A percentile compares a stretch with the other conserved stretches of the same genome.
Conservation (phyloP, 176 grass and related monocot genomes). For the Eremochloa ophiuroides region DNA sequence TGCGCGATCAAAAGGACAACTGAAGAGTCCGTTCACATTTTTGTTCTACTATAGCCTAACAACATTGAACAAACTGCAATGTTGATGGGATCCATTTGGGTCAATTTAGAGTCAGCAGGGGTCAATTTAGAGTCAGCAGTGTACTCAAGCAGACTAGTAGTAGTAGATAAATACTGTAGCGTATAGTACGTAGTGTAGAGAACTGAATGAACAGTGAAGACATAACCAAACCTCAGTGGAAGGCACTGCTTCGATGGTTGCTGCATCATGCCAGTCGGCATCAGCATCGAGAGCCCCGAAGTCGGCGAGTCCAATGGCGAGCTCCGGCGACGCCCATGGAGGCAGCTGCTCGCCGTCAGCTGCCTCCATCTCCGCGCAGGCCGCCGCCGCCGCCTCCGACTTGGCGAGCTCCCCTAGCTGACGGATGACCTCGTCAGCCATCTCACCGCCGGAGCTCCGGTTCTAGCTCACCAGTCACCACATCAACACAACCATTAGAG, state of each 20-base stretch:
- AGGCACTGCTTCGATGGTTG: constrained; percentile 26
- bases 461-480: constrained; percentile 22
- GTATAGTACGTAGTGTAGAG: too few species aligned
- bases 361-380: constrained; percentile 23
- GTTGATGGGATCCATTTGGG: not conserved
- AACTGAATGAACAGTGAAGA: not conserved
- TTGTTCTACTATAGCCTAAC: not conserved
- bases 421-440: constrained; percentile 42
- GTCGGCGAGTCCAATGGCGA: constrained; percentile 30
- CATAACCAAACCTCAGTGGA: constrained; percentile 49
- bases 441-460: constrained; percentile 28
- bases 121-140: not conserved
- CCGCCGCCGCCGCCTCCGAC: constrained; percentile 21
- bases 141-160: not conserved
- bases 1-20: too few species aligned
- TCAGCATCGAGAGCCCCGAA: constrained; percentile 22
- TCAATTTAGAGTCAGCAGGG: not conserved
- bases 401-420: constrained; percentile 63
- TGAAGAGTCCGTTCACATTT: too few species aligned
- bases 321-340: constrained; percentile 28
- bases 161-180: not conserved
- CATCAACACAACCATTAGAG: not conserved
- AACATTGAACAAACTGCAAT: not conserved
- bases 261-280: constrained; percentile 21
- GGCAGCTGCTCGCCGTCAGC: constrained; percentile 21